phyloP scores from a whole-genome alignment of 768 basidiomycete genomes.

The Agaricus sinodeliciosus region DNA sequence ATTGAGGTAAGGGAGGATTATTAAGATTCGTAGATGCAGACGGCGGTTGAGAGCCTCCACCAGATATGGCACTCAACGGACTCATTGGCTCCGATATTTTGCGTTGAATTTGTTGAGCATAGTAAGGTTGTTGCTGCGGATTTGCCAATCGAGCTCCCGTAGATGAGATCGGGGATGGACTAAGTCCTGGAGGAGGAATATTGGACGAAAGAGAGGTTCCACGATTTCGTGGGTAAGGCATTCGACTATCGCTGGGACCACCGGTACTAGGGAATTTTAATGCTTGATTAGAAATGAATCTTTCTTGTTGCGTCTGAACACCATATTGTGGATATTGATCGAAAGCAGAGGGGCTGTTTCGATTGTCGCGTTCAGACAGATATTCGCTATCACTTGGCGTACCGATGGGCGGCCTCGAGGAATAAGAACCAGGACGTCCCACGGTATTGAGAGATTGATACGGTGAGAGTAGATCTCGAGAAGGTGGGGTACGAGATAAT shows the following conservation, averaged over 20 bases:
- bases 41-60: constrained; percentile 12
- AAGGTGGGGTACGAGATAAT: constrained; percentile 54
- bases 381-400: constrained; percentile 61
- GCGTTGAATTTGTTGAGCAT: constrained; percentile 35
- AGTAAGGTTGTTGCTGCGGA: constrained; percentile 40
- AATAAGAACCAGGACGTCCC: constrained; percentile 44
- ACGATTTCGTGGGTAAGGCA: constrained; percentile 12
- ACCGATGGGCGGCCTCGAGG: constrained; percentile 43
- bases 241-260: constrained; percentile 11
- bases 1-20: constrained; percentile 3
- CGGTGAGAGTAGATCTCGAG: constrained; percentile 42
- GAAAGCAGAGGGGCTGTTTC: constrained; percentile 25
- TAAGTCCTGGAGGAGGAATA: constrained; percentile 10
- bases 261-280: constrained; percentile 44
- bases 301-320: constrained; percentile 33
- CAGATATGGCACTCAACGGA: constrained; percentile 3
- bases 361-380: constrained; percentile 32
- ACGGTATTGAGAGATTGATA: constrained; percentile 58
- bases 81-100: constrained; percentile 28
- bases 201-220: constrained; percentile 9
- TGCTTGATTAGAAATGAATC: constrained; percentile 60
- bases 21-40: constrained; percentile 13
- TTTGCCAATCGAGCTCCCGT: constrained; percentile 26
- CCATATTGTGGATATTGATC: constrained; percentile 20
- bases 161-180: constrained; percentile 54